A percentile compares a stretch with the other conserved stretches of the same genome.
Conservation (phyloP, 202 grass and related monocot genomes). For the Zoysia matrella region DNA sequence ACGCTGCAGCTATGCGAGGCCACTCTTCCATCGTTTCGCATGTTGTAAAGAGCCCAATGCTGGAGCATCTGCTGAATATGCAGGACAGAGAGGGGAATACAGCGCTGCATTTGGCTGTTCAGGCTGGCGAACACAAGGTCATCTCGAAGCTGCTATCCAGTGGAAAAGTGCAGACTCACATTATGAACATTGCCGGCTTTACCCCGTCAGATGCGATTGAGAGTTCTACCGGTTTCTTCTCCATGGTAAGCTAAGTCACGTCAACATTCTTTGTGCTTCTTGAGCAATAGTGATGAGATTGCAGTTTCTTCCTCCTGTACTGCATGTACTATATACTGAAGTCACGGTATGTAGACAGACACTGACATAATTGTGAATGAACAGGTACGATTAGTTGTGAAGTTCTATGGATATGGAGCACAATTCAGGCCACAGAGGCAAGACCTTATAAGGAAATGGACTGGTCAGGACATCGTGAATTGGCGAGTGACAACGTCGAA, state of each 20-base stretch:
- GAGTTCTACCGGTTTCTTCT: conserved; percentile 34
- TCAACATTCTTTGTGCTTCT: not conserved
- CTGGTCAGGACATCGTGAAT: no score
- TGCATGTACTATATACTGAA: not conserved
- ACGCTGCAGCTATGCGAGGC: conserved; percentile 16
- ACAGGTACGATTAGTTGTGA: conserved; percentile 29
- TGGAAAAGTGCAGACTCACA: conserved; percentile 31
- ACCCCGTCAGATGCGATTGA: conserved; percentile 28
- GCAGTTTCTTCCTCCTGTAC: not conserved
- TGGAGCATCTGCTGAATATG: conserved; percentile 20
- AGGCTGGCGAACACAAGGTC: conserved; percentile 3
- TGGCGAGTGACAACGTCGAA: no score
- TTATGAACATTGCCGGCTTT: conserved; percentile 41
- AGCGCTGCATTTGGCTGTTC: conserved; percentile 35
- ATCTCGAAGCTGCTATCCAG: conserved; percentile 36
- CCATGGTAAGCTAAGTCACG: conserved; percentile 34
- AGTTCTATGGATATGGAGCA: conserved; percentile 11
- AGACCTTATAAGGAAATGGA: no score
- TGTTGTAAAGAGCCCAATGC: not conserved
- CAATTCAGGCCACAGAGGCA: conserved; percentile 32
- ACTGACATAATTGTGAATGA: not conserved
- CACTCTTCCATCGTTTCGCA: not conserved
- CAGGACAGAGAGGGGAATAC: conserved; percentile 42
- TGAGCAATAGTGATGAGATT: not conserved
- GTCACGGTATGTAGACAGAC: not conserved